Evolutionary conservation across 1,284 basidiomycete species (phyloP), one percentile per base, ranked within the genome.

Genomic region (Stereum hirsutum): DNA sequence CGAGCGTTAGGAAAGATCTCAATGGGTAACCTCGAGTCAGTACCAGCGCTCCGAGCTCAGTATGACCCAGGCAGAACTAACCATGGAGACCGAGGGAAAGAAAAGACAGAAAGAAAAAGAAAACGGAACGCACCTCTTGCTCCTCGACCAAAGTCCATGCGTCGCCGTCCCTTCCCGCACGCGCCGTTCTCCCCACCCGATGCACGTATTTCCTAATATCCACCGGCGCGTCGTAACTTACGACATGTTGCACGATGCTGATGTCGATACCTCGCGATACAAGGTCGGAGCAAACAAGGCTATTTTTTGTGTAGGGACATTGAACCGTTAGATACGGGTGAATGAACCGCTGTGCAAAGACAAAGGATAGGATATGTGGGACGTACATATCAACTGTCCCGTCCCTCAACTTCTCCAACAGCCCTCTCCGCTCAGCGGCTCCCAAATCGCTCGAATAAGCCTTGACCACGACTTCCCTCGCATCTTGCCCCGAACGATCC

Each of bases 201-300:
- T 99, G 95, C 15, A 99, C 89, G 57, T 99, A 98, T 62, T 98
- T 98, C 40, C 90, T 79, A 75, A 96, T 89, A 57, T 98, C 95
- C n/a, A 97, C 75, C 1, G 95, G 94, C 2, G 82, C 82, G 61
- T 98, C 95, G 62, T 98, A 98, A 50, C 82, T 92, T 31, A 99
- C 76, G 24, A 98, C 95, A 62, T 97, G 88, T 10, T 80, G 77
- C 35, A 98, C 91, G 46, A 89, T 78, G 40, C 83, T 88, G 46
- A 99, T 85, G 60, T 99, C 96, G 47, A 98, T 92, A n/a, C 95
- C 96, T 48, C 96, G 81, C 7, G 95, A 89, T 47, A 98, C 89
- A 15, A 99, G 70, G 65, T 99, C 95, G 2, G 94, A 98, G 57
- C 91, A 96, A 7, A 99, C 75, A 15, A 99, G 69, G 48, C 92